Evolutionary conservation across 352 stramenopile genomes (phyloP).

Genomic region (Plasmopara viticola): DNA sequence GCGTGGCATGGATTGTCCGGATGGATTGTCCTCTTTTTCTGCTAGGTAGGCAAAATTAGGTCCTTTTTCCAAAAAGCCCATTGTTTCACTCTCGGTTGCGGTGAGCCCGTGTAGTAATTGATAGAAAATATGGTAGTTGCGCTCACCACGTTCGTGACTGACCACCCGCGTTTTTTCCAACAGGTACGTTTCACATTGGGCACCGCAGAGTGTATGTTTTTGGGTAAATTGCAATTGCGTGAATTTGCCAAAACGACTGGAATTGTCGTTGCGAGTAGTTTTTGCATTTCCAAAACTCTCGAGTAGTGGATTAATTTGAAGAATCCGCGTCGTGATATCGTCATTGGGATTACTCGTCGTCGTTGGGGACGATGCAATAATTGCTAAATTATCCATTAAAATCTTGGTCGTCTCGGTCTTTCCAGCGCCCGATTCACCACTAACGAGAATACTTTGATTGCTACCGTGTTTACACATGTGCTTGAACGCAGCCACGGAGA

Average conservation of each 20-base stretch:
- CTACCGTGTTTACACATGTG: constrained; percentile 44
- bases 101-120: constrained; percentile 64
- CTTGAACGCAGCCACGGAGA: constrained; percentile 60
- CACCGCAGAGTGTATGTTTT: constrained; percentile 68
- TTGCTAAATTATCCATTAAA: constrained; percentile 80
- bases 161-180: constrained; percentile 94
- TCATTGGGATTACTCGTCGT: constrained; percentile 14
- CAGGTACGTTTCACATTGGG: constrained; percentile 93
- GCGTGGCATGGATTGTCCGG: constrained; percentile 16
- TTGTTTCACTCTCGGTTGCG: constrained; percentile 31
- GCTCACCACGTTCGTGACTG: constrained; percentile 84
- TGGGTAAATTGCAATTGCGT: constrained; percentile 92
- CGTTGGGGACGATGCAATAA: constrained; percentile 36
- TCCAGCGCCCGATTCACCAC: constrained; percentile 82
- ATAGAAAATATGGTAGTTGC: constrained; percentile 97
- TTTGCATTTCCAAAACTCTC: constrained; percentile 98
- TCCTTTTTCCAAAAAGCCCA: constrained; percentile 30
- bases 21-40: constrained; percentile 22
- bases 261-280: constrained; percentile 97
- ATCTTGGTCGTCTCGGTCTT: constrained; percentile 95
- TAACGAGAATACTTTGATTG: constrained; percentile 86
- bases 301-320: constrained; percentile 96
- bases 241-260: constrained; percentile 94
- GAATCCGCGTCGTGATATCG: constrained; percentile 83
- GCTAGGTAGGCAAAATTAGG: constrained; percentile 50